Conservation (phyloP, 352 stramenopile species). For the Aphanomyces invadans region DNA sequence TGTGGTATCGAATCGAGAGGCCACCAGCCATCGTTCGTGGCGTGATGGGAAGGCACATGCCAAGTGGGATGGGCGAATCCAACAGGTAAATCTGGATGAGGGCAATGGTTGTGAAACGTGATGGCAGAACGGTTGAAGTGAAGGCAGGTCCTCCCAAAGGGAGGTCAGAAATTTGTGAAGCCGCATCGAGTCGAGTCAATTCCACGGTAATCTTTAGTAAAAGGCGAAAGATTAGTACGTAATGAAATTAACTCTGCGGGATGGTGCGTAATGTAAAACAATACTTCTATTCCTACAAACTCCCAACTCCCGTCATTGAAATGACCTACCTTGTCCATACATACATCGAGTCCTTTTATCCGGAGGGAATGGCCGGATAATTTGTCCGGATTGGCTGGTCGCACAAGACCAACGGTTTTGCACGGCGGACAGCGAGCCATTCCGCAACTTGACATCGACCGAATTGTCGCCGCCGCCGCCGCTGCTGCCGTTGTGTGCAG, state of each 20-base stretch:
- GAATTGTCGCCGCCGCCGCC: too few relatives aligned
- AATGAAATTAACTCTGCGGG: slow-evolving; percentile 66
- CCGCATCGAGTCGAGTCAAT: slow-evolving; percentile 63
- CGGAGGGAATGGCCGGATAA: not conserved
- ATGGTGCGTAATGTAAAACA: slow-evolving; percentile 25
- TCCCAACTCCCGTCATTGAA: not conserved
- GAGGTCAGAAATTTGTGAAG: slow-evolving; percentile 69
- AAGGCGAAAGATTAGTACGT: slow-evolving; percentile 89
- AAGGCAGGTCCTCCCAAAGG: slow-evolving; percentile 20
- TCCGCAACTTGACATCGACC: too few relatives aligned
- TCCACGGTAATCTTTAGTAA: slow-evolving; percentile 91
- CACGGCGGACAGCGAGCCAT: not conserved
- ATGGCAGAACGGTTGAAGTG: too few relatives aligned
- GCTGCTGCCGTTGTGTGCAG: too few relatives aligned
- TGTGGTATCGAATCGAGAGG: too few relatives aligned
- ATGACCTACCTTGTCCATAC: not conserved
- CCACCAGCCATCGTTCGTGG: too few relatives aligned
- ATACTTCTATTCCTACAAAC: not conserved
- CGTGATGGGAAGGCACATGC: too few relatives aligned
- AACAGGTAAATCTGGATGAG: too few relatives aligned
- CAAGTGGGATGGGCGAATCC: too few relatives aligned
- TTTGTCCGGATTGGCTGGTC: not conserved
- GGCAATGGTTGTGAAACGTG: too few relatives aligned
- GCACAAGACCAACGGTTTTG: not conserved
- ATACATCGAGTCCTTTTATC: not conserved